phyloP scores from a whole-genome alignment of 2,329 filamentous ascomycete genomes.

The Penicillium janthinellum region DNA sequence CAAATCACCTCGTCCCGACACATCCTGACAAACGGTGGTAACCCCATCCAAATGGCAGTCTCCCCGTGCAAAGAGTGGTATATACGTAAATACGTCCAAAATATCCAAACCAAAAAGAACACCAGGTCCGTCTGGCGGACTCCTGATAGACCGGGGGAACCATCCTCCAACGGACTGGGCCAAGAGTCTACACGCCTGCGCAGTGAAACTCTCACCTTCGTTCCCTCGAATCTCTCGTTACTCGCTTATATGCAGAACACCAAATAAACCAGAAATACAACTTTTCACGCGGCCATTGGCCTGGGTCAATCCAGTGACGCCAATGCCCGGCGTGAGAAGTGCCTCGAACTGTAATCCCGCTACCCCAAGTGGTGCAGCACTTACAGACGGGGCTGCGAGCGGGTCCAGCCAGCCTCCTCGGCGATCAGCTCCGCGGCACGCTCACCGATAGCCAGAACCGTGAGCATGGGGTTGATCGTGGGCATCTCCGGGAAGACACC shows the following conservation, averaged over 20 bases:
- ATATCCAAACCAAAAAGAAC: conserved; percentile 3
- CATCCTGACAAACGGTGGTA: background rate
- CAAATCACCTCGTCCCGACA: background rate
- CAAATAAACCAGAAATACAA: conserved; percentile 17
- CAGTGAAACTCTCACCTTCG: background rate
- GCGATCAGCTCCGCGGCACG: conserved; percentile 81
- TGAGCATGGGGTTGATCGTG: conserved; percentile 88
- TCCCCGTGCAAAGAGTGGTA: conserved; percentile 2
- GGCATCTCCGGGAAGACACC: conserved; percentile 88
- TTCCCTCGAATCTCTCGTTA: conserved; percentile 4
- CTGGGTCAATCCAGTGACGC: background rate
- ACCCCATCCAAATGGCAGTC: background rate
- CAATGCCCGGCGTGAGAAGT: background rate
- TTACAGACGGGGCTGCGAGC: conserved; percentile 58
- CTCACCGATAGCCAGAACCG: conserved; percentile 81
- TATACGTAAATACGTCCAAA: conserved; percentile 7
- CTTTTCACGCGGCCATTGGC: conserved; percentile 15
- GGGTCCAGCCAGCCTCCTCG: conserved; percentile 68
- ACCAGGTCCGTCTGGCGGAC: conserved; percentile 13
- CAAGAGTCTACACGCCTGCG: background rate
- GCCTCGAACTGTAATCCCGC: background rate
- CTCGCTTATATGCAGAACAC: conserved; percentile 29
- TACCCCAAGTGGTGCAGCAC: background rate
- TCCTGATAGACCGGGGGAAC: background rate
- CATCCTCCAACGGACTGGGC: background rate